Evolutionary conservation across 208 protist species (phyloP), one percentile per base, ranked within the genome.

Genomic region (Acanthamoeba sp.): DNA sequence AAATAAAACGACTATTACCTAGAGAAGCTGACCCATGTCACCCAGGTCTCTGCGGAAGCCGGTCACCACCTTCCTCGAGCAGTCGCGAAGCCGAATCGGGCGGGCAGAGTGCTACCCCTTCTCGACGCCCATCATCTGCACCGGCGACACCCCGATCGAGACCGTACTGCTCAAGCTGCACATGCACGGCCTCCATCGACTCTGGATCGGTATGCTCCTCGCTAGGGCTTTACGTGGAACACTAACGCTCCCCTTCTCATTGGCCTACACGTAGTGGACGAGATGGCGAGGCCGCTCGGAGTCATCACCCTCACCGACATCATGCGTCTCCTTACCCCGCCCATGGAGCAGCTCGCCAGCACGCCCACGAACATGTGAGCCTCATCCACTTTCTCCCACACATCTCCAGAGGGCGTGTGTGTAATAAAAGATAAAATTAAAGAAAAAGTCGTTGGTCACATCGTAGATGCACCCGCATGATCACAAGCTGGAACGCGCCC

Each of bases 71-170:
- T 78, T 78, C 69, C 69, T 78, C 69, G 69, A 78, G 36, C 69
- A 78, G 69, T 78, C 69, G 34, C 32, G 69, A 22, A 36, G 69
- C 20, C 69, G 29, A 7, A 42, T 42, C 9, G 69, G 69, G 9
- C 29, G 69, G 29, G 18, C 34, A 0, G 69, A 78, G 36, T 20
- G 36, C 34, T 78, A 45, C 69, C 69, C 69, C 1, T 78, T 73
- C 87, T 92, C 87, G 52, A 62, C 59, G 24, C 87, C 87, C 38
- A 52, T 92, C 38, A 92, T 52, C 48, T 92, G 87, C 57, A 92
- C 87, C 18, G 38, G 38, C 32, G 32, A 66, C 52, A 92, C 87
- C 18, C 24, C 40, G 0, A n/a, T 92, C 5, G 48, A 64, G 36
- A 92, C 52, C 16, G 52, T 92, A 22, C 18, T 92, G 32, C 87